Percentiles rank a stretch among this genome's conserved stretches.
These are phyloP conservation scores for Coffea eugenioides DNA, from an alignment of 257 asterid genomes.

Conservation along the genomic window DNA sequence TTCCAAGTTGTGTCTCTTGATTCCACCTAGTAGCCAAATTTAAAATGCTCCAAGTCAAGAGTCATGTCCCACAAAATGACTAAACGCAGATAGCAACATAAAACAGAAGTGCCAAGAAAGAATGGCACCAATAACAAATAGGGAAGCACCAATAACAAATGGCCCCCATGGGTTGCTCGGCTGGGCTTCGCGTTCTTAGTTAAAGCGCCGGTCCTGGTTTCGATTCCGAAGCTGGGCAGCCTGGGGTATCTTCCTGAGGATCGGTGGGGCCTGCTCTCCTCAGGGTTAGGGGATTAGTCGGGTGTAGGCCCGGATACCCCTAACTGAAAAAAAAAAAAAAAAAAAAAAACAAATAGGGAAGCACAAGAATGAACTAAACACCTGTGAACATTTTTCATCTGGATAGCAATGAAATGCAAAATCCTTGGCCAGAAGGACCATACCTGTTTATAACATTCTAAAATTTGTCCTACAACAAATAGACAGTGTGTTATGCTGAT, in stretches of 20 bases:
- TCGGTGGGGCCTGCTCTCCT: no score
- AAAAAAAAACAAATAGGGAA: not conserved
- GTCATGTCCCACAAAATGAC: not conserved
- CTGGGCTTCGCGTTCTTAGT: no score
- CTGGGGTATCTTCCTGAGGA: no score
- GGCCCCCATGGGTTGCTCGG: no score
- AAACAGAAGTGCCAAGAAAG: not conserved
- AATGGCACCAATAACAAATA: not conserved
- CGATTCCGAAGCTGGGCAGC: no score
- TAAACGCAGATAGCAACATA: not conserved
- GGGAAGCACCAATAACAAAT: no score
- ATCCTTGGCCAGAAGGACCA: not conserved
- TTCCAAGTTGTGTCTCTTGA: conserved; percentile 89
- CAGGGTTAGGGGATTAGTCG: no score
- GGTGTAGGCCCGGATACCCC: no score
- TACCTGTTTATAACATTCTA: not conserved
- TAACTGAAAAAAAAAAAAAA: no score
- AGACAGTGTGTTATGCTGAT: not conserved
- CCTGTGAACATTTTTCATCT: no score
- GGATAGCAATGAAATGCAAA: not conserved
- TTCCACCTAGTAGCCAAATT: conserved; percentile 64
- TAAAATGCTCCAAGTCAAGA: conserved; percentile 7
- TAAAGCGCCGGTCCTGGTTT: no score
- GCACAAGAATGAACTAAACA: no score
- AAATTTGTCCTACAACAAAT: not conserved